These are phyloP conservation scores for Plectranthus barbatus DNA, from an alignment of 257 asterid genomes.

Conservation along the genomic window DNA sequence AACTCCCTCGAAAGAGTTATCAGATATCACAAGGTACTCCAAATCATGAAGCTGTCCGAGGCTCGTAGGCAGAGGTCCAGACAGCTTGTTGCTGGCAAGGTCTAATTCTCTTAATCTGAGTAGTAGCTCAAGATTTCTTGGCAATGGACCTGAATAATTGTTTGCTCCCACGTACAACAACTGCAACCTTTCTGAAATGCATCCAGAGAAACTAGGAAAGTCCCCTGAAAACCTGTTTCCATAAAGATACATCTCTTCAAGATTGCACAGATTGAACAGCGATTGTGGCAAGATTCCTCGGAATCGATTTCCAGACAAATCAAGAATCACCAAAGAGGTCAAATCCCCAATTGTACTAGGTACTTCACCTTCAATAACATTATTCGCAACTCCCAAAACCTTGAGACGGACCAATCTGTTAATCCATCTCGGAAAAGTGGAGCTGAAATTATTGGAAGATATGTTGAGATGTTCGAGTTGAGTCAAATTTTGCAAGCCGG, in stretches of 20 bases:
- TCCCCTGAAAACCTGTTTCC: background rate
- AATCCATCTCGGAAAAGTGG: slow-evolving; percentile 1
- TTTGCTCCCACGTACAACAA: background rate
- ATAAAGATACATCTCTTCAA: background rate
- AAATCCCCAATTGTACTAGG: background rate
- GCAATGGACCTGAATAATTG: slow-evolving; percentile 1
- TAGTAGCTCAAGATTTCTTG: background rate
- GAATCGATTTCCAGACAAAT: slow-evolving; percentile 2
- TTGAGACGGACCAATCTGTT: background rate
- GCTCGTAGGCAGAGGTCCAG: slow-evolving; percentile 3
- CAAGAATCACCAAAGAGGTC: slow-evolving; percentile 1
- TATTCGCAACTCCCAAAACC: background rate
- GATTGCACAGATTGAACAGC: background rate
- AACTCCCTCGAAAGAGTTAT: slow-evolving; percentile 10
- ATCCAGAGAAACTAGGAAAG: background rate
- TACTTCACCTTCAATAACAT: slow-evolving; percentile 3
- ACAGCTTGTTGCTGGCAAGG: background rate
- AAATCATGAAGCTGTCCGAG: slow-evolving; percentile 1
- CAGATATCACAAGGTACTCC: slow-evolving; percentile 3
- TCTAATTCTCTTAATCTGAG: slow-evolving; percentile 1
- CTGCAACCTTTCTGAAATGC: background rate
- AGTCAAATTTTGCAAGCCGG: slow-evolving; percentile 2
- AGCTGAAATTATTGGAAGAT: slow-evolving; percentile 10
- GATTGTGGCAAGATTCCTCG: slow-evolving; percentile 7
- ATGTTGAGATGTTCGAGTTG: slow-evolving; percentile 5